A percentile compares a stretch with the other conserved stretches of the same genome.
These are phyloP conservation scores for Begonia fuchsioides DNA, from an alignment of 306 rosid genomes.

Conservation along the genomic window DNA sequence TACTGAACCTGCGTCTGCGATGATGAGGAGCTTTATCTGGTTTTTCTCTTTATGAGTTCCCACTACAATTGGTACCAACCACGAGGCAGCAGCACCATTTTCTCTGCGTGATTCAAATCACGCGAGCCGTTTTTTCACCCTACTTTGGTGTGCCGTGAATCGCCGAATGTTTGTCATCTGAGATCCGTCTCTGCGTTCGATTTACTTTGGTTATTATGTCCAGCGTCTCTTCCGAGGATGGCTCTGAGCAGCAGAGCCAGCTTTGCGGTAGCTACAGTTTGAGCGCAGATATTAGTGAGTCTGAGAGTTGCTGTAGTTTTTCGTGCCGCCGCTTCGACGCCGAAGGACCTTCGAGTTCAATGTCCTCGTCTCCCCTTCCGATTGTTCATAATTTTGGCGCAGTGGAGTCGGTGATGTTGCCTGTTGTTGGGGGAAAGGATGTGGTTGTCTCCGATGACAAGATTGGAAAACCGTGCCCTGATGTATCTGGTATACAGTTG, in stretches of 20 bases:
- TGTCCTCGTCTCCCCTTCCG: conserved; percentile 55
- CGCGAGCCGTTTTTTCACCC: too few relatives aligned
- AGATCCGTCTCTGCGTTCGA: conserved; percentile 19
- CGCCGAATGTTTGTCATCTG: too few relatives aligned
- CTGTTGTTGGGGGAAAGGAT: conserved; percentile 59
- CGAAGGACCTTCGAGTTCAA: conserved; percentile 65
- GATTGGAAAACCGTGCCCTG: conserved; percentile 28
- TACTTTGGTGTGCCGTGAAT: too few relatives aligned
- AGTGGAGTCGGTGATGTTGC: conserved; percentile 48
- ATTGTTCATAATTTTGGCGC: conserved; percentile 18
- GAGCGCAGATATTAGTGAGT: conserved; percentile 94
- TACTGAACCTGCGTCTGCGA: too few relatives aligned
- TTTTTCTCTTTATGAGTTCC: too few relatives aligned
- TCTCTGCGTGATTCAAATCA: too few relatives aligned
- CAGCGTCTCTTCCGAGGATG: conserved; percentile 49
- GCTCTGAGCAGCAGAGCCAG: conserved; percentile 67
- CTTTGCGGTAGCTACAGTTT: conserved; percentile 79
- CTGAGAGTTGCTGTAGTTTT: conserved; percentile 78
- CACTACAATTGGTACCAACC: too few relatives aligned
- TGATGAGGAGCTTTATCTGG: too few relatives aligned
- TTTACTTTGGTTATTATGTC: conserved; percentile 38
- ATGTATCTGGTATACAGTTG: conserved; percentile 42
- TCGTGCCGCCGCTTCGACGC: conserved; percentile 54
- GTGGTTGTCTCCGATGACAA: conserved; percentile 59
- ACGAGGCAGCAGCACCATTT: too few relatives aligned